These are phyloP conservation scores for Berkeleyomyces basicola DNA, from an alignment of 2,329 filamentous ascomycete genomes.

Conservation along the genomic window DNA sequence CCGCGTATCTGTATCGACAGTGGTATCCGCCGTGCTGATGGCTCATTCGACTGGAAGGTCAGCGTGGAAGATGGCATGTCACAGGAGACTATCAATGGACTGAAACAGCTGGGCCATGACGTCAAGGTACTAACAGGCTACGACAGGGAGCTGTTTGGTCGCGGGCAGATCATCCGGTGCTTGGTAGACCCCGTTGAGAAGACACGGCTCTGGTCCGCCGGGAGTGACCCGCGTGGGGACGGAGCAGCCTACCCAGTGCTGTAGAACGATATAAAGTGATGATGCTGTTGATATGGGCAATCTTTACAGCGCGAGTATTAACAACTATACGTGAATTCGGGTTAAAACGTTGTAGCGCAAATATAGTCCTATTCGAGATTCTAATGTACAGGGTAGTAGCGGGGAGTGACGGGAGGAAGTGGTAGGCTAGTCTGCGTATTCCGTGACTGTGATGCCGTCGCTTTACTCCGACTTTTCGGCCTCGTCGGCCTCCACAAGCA, in stretches of 20 bases:
- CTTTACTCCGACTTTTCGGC: slow-evolving; percentile 19
- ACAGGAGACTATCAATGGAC: slow-evolving; percentile 46
- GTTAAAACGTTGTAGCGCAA: neutral
- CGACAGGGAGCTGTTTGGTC: slow-evolving; percentile 55
- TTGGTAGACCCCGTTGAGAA: slow-evolving; percentile 54
- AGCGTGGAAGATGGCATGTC: slow-evolving; percentile 72
- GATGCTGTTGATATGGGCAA: neutral
- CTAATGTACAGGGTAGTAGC: slow-evolving; percentile 15
- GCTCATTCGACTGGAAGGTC: slow-evolving; percentile 45
- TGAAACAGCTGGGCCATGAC: slow-evolving; percentile 56
- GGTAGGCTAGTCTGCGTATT: neutral
- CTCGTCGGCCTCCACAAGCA: slow-evolving; percentile 44
- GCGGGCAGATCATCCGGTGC: slow-evolving; percentile 72
- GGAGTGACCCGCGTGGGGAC: slow-evolving; percentile 77
- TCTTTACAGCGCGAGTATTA: neutral
- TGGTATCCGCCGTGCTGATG: slow-evolving; percentile 45
- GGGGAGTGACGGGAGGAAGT: neutral
- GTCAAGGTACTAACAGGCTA: slow-evolving; percentile 52
- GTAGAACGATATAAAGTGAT: neutral
- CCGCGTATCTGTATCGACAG: slow-evolving; percentile 79
- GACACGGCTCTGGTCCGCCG: slow-evolving; percentile 63
- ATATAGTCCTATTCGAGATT: neutral
- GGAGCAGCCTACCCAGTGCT: slow-evolving; percentile 45
- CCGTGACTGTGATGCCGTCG: slow-evolving; percentile 18
- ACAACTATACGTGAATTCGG: too few species aligned